Base-by-base conservation (phyloP, 306 rosid species). In the Trichosanthes truncata region DNA sequence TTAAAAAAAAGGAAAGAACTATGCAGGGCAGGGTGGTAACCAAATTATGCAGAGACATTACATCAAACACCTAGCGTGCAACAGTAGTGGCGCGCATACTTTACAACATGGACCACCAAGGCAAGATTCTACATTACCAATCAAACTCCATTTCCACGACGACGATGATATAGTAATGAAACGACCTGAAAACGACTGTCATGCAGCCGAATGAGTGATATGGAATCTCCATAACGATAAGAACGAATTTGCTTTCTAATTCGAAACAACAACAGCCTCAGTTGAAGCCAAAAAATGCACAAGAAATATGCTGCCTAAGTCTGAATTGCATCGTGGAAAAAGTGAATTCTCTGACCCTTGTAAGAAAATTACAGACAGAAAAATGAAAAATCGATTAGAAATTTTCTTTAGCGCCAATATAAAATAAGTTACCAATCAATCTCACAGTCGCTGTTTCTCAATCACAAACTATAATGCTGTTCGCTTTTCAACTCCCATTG, bases 61-160 rank as follows among this genome's bases (percentile, higher is more conserved):
- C 78, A 51, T 74, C 78, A 52, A 74, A 74, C 78, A 74, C 62
- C 61, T 51, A 74, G 63, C 63, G 78, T 51, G 78, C 78, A 74
- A 74, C 23, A 74, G 60, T 74, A 31, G 63, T 74, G 78, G 46
- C 78, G 59, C 20, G 62, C 46, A 52, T 51, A 51, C 78, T 74
- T 74, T 74, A 74, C 78, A 74, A 33, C 15, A 74, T 52, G 78
- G 78, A 52, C 62, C 78, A 74, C 78, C 41, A 48, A 73, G 5
- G 60, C 25, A 48, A 73, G 60, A 26, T 73, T 71, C 55, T 69
- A 69, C 62, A 35, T 15, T 17, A 18, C 78, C 40, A 48, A 74
- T 74, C 45, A 31, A 74, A 74, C 20, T 51, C 40, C 78, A 74
- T 52, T 74, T 33, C 48, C 78, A 33, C 59, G 41, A 73, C 53